A percentile compares a stretch with the other conserved stretches of the same genome.
phyloP scores from a whole-genome alignment of 2,329 filamentous ascomycete genomes.

The Apiospora aurea region DNA sequence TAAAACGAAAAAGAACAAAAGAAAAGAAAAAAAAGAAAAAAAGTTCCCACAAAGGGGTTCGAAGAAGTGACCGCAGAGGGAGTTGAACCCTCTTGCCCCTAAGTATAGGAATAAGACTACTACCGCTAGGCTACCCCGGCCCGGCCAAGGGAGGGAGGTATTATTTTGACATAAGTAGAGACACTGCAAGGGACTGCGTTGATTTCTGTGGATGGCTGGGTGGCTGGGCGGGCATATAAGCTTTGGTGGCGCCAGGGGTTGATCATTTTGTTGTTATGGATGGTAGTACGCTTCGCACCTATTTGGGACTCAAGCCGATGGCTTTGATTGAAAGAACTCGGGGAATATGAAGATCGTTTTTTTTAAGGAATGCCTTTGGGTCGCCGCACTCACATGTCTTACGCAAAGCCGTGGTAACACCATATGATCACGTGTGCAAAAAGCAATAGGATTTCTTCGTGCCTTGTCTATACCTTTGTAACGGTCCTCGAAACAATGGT shows the following conservation, averaged over 20 bases:
- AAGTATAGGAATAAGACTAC: neutral
- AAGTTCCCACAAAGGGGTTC: neutral
- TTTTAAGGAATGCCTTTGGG: too few relatives aligned
- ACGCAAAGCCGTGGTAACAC: neutral
- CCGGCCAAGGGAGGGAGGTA: neutral
- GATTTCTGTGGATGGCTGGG: neutral
- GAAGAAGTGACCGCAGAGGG: conserved; percentile 10
- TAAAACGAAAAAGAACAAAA: too few relatives aligned
- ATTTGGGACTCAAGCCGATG: neutral
- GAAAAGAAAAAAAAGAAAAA: neutral
- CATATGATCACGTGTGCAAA: neutral
- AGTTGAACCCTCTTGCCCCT: conserved; percentile 10
- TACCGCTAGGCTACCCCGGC: conserved; percentile 15
- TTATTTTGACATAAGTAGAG: neutral
- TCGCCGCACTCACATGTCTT: neutral
- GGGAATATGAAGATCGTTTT: too few relatives aligned
- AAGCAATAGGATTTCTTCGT: too few relatives aligned
- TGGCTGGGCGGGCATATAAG: neutral
- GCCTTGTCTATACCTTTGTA: neutral
- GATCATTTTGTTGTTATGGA: neutral
- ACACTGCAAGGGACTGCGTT: neutral
- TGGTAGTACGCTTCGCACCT: neutral
- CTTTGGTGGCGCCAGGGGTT: neutral
- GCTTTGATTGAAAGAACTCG: neutral
- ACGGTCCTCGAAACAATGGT: too few relatives aligned